Conservation (phyloP, 176 grass and related monocot genomes). For the Zizania latifolia region DNA sequence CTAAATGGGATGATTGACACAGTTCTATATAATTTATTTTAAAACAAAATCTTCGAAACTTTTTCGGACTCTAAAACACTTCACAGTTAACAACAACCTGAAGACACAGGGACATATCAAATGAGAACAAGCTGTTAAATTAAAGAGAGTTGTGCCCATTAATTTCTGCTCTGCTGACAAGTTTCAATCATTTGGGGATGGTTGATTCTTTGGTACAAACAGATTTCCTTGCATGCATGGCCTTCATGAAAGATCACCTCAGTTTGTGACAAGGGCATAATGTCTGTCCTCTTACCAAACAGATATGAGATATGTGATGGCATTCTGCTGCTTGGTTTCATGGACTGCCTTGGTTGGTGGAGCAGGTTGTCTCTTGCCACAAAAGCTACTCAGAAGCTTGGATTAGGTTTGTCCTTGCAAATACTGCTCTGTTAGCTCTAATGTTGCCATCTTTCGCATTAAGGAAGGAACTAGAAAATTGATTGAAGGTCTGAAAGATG, state of each 20-base stretch:
- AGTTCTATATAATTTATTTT: too few species aligned
- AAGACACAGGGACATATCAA: not conserved
- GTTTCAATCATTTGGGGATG: not conserved
- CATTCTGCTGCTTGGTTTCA: not conserved
- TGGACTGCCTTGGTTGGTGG: slow-evolving; percentile 12
- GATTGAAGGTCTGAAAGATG: slow-evolving; percentile 1
- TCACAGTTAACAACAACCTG: too few species aligned
- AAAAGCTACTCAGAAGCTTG: not conserved
- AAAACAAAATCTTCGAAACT: too few species aligned
- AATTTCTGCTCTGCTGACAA: not conserved
- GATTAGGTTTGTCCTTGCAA: not conserved
- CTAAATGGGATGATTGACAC: too few species aligned
- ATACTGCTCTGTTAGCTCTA: slow-evolving; percentile 13
- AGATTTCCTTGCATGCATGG: not conserved
- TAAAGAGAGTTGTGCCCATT: not conserved
- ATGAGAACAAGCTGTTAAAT: not conserved
- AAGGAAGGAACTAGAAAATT: slow-evolving; percentile 19
- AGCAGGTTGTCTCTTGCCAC: slow-evolving; percentile 17
- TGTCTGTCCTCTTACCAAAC: too few species aligned
- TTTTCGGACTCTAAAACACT: too few species aligned
- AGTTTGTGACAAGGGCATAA: not conserved
- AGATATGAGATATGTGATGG: too few species aligned
- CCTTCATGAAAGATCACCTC: not conserved
- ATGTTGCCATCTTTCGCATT: slow-evolving; percentile 16
- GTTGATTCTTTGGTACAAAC: not conserved